Percentiles rank a stretch among this genome's conserved stretches.
phyloP scores from a whole-genome alignment of 352 stramenopile genomes.

The Phytophthora nicotianae region DNA sequence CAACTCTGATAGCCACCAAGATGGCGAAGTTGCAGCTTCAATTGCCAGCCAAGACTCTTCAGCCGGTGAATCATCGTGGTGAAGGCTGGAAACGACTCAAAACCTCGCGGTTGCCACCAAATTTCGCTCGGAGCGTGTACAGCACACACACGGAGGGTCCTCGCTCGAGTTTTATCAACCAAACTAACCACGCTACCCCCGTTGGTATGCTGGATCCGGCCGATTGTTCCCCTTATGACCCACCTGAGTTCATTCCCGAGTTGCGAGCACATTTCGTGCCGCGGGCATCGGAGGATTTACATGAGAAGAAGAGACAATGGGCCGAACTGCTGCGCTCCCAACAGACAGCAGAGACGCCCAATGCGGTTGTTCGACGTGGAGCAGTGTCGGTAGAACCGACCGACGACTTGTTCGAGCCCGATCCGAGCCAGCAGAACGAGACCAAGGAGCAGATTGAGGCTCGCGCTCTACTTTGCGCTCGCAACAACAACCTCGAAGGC shows the following conservation, averaged over 20 bases:
- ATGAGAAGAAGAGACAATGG: conserved; percentile 66
- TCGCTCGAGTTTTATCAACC: conserved; percentile 68
- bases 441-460: conserved; percentile 53
- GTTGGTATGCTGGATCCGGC: conserved; percentile 75
- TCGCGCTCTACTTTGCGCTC: conserved; percentile 65
- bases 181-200: conserved; percentile 63
- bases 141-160: conserved; percentile 54
- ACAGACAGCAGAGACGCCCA: conserved; percentile 16
- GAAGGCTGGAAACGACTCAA: conserved; percentile 84
- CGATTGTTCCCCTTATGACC: conserved; percentile 63
- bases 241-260: conserved; percentile 66
- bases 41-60: conserved; percentile 8
- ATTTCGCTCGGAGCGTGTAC: conserved; percentile 73
- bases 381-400: conserved; percentile 24
- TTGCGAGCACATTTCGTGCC: conserved; percentile 64
- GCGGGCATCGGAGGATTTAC: conserved; percentile 53
- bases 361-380: conserved; percentile 10
- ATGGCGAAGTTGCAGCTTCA: conserved; percentile 67
- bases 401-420: conserved; percentile 52
- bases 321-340: conserved; percentile 36
- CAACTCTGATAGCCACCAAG: conserved; percentile 54
- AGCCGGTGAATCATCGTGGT: conserved; percentile 34
- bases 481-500: conserved; percentile 83
- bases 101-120: conserved; percentile 49
- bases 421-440: conserved; percentile 32